These are phyloP conservation scores for Brassica carinata DNA, from an alignment of 345 rosid genomes.

Conservation along the genomic window DNA sequence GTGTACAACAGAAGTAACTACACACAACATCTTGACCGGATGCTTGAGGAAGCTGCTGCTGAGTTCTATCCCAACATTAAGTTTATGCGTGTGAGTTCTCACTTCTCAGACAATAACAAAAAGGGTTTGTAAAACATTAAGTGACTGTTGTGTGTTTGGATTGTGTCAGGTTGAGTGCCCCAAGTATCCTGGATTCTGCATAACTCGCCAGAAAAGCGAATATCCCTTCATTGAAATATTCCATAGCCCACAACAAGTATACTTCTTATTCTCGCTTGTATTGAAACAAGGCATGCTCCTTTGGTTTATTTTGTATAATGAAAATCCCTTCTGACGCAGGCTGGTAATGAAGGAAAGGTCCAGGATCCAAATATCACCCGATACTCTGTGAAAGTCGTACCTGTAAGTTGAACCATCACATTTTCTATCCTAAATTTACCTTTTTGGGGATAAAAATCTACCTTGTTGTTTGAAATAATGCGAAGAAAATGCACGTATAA, in stretches of 20 bases:
- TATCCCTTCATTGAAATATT: constrained; percentile 94
- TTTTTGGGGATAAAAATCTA: not conserved
- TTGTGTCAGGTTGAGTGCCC: constrained; percentile 92
- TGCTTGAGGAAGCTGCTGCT: constrained; percentile 86
- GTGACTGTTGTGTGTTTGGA: constrained; percentile 15
- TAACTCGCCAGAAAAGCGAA: constrained; percentile 81
- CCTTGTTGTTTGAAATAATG: not conserved
- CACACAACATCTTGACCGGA: constrained; percentile 79
- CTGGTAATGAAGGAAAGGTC: constrained; percentile 63
- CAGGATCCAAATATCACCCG: constrained; percentile 69
- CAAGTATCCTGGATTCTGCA: constrained; percentile 93
- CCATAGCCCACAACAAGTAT: constrained; percentile 84
- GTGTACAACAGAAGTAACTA: constrained; percentile 68
- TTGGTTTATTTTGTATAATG: not conserved
- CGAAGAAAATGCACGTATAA: not conserved
- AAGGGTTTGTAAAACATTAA: not conserved
- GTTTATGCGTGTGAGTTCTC: constrained; percentile 70
- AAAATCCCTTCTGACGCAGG: constrained; percentile 50
- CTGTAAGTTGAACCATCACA: constrained; percentile 57
- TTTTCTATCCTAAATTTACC: not conserved
- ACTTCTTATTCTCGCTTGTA: not conserved
- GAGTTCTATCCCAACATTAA: constrained; percentile 85
- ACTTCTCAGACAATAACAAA: constrained; percentile 18
- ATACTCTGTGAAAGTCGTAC: constrained; percentile 83
- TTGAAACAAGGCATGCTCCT: not conserved